phyloP scores from a whole-genome alignment of 352 stramenopile species.

The Phytopythium kandeliae region DNA sequence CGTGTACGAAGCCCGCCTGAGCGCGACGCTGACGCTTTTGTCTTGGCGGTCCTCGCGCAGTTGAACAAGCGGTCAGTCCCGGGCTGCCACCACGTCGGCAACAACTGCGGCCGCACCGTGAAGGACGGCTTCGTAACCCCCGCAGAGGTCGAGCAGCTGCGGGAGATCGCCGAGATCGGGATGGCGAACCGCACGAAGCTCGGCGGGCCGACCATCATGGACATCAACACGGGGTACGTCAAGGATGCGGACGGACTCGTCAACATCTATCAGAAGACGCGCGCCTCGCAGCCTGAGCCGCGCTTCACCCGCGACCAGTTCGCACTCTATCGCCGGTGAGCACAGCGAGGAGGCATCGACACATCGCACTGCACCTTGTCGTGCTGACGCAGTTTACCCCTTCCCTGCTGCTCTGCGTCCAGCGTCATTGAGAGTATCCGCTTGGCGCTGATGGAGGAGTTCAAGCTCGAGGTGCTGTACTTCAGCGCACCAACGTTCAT shows the following conservation, averaged over 20 bases:
- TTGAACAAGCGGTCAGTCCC: conserved; percentile 43
- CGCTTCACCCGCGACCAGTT: conserved; percentile 83
- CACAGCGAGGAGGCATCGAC: too few relatives aligned
- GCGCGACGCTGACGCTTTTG: not conserved
- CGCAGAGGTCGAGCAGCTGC: conserved; percentile 61
- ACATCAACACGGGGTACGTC: conserved; percentile 88
- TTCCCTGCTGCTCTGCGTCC: too few relatives aligned
- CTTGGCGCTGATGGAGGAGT: conserved; percentile 70
- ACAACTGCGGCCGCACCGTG: conserved; percentile 63
- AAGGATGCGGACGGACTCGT: conserved; percentile 81
- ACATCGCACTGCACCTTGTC: too few relatives aligned
- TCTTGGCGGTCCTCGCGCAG: not conserved
- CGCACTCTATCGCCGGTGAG: conserved; percentile 65
- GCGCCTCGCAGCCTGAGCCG: conserved; percentile 29
- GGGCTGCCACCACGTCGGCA: conserved; percentile 57
- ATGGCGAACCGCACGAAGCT: conserved; percentile 70
- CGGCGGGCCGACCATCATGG: conserved; percentile 90
- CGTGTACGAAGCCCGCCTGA: not conserved
- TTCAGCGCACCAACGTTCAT: conserved; percentile 94
- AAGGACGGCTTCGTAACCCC: conserved; percentile 70
- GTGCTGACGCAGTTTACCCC: too few relatives aligned
- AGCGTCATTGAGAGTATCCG: conserved; percentile 81
- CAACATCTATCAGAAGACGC: conserved; percentile 83
- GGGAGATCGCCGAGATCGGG: conserved; percentile 75
- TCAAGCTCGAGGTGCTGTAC: conserved; percentile 70